Conservation (phyloP, 2,329 filamentous ascomycete genomes). For the Neoscytalidium dimidiatum region DNA sequence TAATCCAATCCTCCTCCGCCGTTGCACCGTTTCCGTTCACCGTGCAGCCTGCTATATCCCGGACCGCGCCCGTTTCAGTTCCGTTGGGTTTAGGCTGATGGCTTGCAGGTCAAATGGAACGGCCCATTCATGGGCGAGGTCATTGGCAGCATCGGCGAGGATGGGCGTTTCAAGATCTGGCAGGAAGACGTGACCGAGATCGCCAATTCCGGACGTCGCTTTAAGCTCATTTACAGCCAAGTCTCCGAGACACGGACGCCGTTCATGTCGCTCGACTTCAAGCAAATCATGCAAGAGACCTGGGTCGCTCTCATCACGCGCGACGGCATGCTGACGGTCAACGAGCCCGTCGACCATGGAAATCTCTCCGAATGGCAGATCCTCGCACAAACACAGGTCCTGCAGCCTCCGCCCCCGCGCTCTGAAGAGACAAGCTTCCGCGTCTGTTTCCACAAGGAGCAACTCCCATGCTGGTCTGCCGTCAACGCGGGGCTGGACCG, state of each 20-base stretch:
- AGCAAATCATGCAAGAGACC: constrained; percentile 79
- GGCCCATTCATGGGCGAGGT: constrained; percentile 87
- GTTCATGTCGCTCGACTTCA: constrained; percentile 80
- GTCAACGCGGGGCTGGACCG: constrained; percentile 78
- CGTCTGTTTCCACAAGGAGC: constrained; percentile 85
- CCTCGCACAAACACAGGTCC: constrained; percentile 76
- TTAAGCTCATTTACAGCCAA: constrained; percentile 68
- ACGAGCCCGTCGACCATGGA: constrained; percentile 84
- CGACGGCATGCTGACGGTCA: constrained; percentile 76
- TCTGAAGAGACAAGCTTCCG: constrained; percentile 87
- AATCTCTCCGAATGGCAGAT: constrained; percentile 74
- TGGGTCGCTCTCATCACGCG: constrained; percentile 83
- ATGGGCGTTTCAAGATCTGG: constrained; percentile 90
- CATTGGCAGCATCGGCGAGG: constrained; percentile 83
- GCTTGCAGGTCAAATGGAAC: constrained; percentile 80
- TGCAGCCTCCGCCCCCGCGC: constrained; percentile 63
- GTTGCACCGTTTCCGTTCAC: not conserved
- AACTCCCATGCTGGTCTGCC: constrained; percentile 75
- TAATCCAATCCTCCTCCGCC: constrained; percentile 4
- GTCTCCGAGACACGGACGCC: constrained; percentile 68
- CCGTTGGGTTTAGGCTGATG: constrained; percentile 1
- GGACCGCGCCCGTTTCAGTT: not conserved
- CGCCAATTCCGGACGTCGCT: constrained; percentile 73
- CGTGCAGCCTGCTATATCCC: not conserved
- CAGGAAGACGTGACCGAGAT: constrained; percentile 83